These are phyloP conservation scores for Starmerella sp. DNA, from an alignment of 805 yeast species.

Conservation along the genomic window DNA sequence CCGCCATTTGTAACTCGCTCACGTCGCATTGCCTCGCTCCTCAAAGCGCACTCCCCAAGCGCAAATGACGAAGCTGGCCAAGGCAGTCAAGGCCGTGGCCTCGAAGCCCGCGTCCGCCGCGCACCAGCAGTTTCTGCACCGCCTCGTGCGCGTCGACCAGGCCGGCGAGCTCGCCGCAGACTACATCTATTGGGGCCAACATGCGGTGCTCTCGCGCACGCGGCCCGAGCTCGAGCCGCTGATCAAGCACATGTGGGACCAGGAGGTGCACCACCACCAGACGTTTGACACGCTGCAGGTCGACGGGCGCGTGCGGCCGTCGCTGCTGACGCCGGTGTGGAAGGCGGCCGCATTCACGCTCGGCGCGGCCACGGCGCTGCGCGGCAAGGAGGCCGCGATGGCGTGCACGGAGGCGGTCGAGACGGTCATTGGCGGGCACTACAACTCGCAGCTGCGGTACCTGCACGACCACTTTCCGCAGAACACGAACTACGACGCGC, in stretches of 20 bases:
- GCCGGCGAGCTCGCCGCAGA: conserved; percentile 98
- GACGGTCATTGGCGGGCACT: conserved; percentile 94
- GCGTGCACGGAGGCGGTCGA: conserved; percentile 99
- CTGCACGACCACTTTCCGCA: conserved; percentile 55
- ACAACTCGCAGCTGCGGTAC: conserved; percentile 76
- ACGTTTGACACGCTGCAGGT: conserved; percentile 73
- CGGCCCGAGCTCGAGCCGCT: conserved; percentile 69
- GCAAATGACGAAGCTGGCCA: conserved; percentile 6
- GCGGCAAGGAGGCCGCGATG: conserved; percentile 96
- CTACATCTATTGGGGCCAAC: conserved; percentile 86
- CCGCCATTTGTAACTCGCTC: too few species aligned
- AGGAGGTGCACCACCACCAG: conserved; percentile 80
- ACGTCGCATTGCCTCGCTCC: too few species aligned
- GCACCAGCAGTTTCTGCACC: conserved; percentile 24
- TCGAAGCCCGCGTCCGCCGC: conserved; percentile 17
- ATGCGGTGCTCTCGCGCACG: conserved; percentile 55
- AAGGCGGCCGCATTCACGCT: conserved; percentile 76
- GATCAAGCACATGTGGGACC: conserved; percentile 95
- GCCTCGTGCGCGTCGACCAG: conserved; percentile 74
- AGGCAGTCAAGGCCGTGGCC: conserved; percentile 24
- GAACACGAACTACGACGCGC: conserved; percentile 43
- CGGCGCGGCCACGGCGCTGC: conserved; percentile 75
- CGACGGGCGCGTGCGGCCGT: conserved; percentile 76
- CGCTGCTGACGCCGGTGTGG: conserved; percentile 87
- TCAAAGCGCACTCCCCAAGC: background rate